Evolutionary conservation across 2,329 filamentous ascomycete species (phyloP).

Genomic region (Aspergillus versicolor): DNA sequence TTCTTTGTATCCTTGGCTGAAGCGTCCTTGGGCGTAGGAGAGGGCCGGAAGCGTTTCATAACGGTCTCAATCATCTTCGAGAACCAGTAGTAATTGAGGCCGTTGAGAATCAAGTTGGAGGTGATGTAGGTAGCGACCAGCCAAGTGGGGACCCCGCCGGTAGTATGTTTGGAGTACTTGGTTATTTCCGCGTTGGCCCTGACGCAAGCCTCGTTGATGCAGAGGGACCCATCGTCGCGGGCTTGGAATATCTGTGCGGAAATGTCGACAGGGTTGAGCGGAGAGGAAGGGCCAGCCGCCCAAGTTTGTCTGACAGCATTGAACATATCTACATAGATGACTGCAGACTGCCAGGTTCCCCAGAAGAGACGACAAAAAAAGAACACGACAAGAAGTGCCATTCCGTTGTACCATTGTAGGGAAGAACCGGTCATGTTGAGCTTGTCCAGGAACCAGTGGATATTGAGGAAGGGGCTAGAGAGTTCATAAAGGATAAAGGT

Average conservation of each 20-base stretch:
- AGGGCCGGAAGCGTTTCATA: conserved; percentile 57
- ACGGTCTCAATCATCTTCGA: conserved; percentile 67
- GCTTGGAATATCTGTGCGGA: conserved; percentile 35
- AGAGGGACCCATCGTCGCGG: conserved; percentile 36
- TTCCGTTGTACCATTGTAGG: conserved; percentile 64
- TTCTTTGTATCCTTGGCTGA: conserved; percentile 22
- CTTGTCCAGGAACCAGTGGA: conserved; percentile 71
- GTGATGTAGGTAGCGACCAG: conserved; percentile 58
- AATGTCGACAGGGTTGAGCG: conserved; percentile 31
- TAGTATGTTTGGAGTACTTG: conserved; percentile 45
- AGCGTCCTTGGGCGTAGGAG: conserved; percentile 19
- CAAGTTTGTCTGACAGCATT: conserved; percentile 48
- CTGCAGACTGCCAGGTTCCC: conserved; percentile 60
- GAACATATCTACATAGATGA: conserved; percentile 62
- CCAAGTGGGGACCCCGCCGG: conserved; percentile 55
- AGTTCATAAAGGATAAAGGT: conserved; percentile 69
- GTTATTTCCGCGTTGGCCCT: conserved; percentile 48
- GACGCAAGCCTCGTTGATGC: conserved; percentile 39
- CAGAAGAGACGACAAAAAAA: conserved; percentile 63
- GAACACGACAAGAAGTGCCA: conserved; percentile 58
- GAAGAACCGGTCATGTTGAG: conserved; percentile 62
- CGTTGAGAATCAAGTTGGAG: conserved; percentile 61
- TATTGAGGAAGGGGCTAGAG: conserved; percentile 65
- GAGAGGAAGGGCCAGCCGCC: conserved; percentile 29
- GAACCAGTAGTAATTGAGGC: conserved; percentile 66